These are phyloP conservation scores for Amanita phalloides DNA, from an alignment of 768 basidiomycete genomes.

Conservation along the genomic window DNA sequence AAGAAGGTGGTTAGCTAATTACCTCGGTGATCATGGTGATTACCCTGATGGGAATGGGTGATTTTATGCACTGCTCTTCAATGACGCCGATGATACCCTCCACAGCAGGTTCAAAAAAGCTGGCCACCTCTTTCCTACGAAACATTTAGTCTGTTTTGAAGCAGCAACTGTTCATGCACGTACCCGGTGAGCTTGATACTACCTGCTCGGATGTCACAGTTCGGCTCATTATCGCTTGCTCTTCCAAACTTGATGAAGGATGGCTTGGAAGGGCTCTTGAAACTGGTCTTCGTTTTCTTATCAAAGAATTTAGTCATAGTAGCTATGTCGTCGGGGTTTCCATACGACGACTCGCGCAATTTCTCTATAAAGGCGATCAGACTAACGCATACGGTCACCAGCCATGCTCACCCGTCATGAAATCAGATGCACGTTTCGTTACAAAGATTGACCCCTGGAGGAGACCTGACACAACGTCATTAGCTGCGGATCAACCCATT, in stretches of 20 bases:
- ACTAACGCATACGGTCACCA: neutral
- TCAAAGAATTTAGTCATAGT: constrained; percentile 30
- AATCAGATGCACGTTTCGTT: neutral
- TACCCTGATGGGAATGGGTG: neutral
- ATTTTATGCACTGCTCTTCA: neutral
- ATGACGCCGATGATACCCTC: neutral
- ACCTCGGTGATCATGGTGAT: neutral
- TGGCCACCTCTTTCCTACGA: neutral
- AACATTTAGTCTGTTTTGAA: constrained; percentile 11
- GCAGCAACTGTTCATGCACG: neutral
- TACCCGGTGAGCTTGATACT: constrained; percentile 13
- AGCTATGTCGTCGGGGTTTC: constrained; percentile 23
- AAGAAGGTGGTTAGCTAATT: neutral
- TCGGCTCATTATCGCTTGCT: constrained; percentile 25
- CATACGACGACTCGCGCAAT: constrained; percentile 7
- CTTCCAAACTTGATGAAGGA: constrained; percentile 39
- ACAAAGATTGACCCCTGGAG: neutral
- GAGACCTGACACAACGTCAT: constrained; percentile 12
- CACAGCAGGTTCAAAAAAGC: constrained; percentile 5
- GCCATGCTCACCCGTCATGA: neutral
- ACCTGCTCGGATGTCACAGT: constrained; percentile 31
- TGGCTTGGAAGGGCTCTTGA: constrained; percentile 19
- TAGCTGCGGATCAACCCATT: constrained; percentile 9
- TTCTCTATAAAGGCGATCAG: neutral
- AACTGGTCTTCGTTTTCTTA: constrained; percentile 34